Evolutionary conservation across 1,284 basidiomycete genomes (phyloP), one percentile per base, ranked within the genome.

Genomic region (Pascua sp.): DNA sequence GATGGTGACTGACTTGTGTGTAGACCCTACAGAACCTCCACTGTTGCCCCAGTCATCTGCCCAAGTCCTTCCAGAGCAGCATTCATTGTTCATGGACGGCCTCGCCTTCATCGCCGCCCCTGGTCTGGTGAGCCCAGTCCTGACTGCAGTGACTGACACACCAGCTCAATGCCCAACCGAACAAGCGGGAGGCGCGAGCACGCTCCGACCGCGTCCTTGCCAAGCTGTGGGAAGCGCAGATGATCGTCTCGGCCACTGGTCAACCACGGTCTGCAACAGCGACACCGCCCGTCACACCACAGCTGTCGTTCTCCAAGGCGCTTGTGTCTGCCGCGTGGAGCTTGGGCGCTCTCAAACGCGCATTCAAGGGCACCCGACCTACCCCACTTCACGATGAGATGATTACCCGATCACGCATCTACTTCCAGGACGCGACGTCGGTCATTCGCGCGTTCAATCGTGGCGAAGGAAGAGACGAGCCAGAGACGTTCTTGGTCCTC

Each of bases 161-260:
- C 0, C 51, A 60, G 59, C 59, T 60, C 17, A 56, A 60, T 12
- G 55, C 49, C 13, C 59, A 49, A 12, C 59, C 59, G 4, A 54
- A 51, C 16, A 60, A 56, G 36, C 59, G 42, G 0, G 59, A 49
- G 8, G 59, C 47, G 4, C 55, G 55, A 4, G 55, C 55, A 8
- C 59, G 59, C 11, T 51, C 49, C 36, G 59, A 60, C 36, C 59
- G 59, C 15, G 59, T 60, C 5, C 55, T 60, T 7, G 59, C 59
- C 8, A 56, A 57, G 38, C 38, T 60, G 15, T 60, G 59, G 59
- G 59, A 60, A 39, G 59, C 59, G 15, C 59, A 60, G 38, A 54
- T 60, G 55, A 48, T 56, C 49, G 42, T 60, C 7, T 60, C 59
- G 13, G 49, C 42, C 4, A 47, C 51, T 4, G 45, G 43, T 10